phyloP scores from a whole-genome alignment of 768 basidiomycete species.

The Naganishia onofrii region DNA sequence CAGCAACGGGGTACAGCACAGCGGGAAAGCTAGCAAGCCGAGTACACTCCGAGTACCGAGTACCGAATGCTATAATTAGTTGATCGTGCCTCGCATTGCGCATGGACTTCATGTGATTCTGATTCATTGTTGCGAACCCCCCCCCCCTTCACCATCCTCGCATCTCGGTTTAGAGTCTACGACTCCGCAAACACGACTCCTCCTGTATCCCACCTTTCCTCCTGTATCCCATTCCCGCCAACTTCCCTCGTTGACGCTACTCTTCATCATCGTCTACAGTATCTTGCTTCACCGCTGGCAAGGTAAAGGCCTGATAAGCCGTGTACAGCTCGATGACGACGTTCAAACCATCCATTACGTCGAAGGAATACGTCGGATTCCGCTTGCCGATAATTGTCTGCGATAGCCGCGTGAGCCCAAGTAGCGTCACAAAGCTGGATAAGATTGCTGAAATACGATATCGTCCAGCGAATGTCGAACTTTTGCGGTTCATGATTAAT shows the following conservation, averaged over 20 bases:
- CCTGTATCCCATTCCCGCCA: no score
- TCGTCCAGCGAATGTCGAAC: slow-evolving; percentile 2
- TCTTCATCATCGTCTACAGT: not conserved
- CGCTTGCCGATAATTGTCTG: not conserved
- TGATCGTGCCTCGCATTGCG: no score
- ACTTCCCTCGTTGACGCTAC: not conserved
- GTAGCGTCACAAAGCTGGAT: not conserved
- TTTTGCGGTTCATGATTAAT: slow-evolving; percentile 4
- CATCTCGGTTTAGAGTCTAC: no score
- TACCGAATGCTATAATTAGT: no score
- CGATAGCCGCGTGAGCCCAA: not conserved
- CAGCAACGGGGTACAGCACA: no score
- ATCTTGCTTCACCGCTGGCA: not conserved
- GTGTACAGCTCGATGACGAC: not conserved
- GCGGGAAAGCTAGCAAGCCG: no score
- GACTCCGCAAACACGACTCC: no score
- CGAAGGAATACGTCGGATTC: slow-evolving; percentile 8
- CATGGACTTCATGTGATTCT: no score
- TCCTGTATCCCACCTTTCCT: no score
- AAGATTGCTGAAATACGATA: slow-evolving; percentile 3
- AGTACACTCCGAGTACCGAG: no score
- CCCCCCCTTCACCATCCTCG: not conserved
- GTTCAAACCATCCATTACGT: not conserved
- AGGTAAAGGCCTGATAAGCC: slow-evolving; percentile 9
- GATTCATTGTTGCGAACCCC: not conserved